Evolutionary conservation across 352 stramenopile genomes (phyloP).

Genomic region (Phytophthora lateralis): DNA sequence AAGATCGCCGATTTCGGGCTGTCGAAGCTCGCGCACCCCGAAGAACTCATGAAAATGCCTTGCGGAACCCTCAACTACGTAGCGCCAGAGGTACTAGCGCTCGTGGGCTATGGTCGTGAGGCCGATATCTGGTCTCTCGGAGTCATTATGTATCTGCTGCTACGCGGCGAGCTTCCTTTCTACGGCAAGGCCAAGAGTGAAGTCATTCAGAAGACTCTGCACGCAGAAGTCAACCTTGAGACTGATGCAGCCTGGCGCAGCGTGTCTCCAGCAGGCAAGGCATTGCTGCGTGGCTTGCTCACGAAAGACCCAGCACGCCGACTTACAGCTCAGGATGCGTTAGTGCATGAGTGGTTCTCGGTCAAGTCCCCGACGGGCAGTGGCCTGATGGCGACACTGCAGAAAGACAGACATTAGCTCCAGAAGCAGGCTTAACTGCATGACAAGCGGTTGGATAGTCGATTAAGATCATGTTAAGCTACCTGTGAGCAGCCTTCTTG

Average conservation of each 20-base stretch:
- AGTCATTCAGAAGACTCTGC: slow-evolving; percentile 92
- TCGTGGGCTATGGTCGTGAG: slow-evolving; percentile 88
- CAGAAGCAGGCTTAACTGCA: slow-evolving; percentile 1
- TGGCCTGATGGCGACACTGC: background rate
- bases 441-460: background rate
- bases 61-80: slow-evolving; percentile 95
- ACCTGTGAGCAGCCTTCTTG: slow-evolving; percentile 4
- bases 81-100: slow-evolving; percentile 91
- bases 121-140: slow-evolving; percentile 94
- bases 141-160: slow-evolving; percentile 93
- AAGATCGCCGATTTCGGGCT: slow-evolving; percentile 95
- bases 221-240: slow-evolving; percentile 85
- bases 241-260: slow-evolving; percentile 58
- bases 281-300: slow-evolving; percentile 79
- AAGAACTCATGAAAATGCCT: slow-evolving; percentile 94
- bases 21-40: slow-evolving; percentile 91
- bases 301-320: slow-evolving; percentile 84
- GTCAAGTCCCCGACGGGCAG: slow-evolving; percentile 13
- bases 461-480: too few species aligned
- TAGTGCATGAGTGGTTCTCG: slow-evolving; percentile 85
- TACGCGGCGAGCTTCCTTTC: slow-evolving; percentile 91
- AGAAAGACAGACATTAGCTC: slow-evolving; percentile 21
- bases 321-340: slow-evolving; percentile 81
- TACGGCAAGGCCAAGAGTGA: slow-evolving; percentile 91
- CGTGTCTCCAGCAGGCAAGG: slow-evolving; percentile 63